A percentile compares a stretch with the other conserved stretches of the same genome.
phyloP scores from a whole-genome alignment of 169 alveolate species.

The Plasmodium gallinaceum region DNA sequence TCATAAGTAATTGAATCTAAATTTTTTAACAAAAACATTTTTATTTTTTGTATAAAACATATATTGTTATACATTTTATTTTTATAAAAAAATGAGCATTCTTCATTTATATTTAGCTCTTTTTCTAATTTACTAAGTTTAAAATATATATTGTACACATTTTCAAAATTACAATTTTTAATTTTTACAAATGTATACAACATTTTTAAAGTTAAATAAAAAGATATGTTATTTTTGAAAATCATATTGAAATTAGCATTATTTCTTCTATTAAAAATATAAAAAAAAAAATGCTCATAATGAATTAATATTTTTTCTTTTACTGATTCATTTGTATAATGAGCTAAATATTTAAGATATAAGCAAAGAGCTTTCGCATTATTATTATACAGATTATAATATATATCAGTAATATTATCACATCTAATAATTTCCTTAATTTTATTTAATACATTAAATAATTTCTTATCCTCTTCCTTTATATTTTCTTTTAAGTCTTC shows the following conservation, averaged over 20 bases:
- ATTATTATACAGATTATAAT: constrained; percentile 30
- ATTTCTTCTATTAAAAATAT: constrained; percentile 17
- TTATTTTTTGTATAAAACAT: constrained; percentile 29
- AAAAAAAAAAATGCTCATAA: constrained; percentile 48
- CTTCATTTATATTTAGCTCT: constrained; percentile 10
- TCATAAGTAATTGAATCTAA: constrained; percentile 19
- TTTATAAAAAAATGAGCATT: constrained; percentile 19
- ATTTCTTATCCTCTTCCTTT: not conserved
- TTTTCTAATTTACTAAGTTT: constrained; percentile 14
- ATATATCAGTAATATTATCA: constrained; percentile 3
- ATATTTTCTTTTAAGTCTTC: not conserved
- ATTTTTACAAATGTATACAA: constrained; percentile 27
- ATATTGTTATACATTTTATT: constrained; percentile 24
- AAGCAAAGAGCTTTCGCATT: not conserved
- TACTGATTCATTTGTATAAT: constrained; percentile 32
- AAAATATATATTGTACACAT: constrained; percentile 65
- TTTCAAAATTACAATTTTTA: constrained; percentile 36
- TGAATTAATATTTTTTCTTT: constrained; percentile 37
- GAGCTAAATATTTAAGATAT: constrained; percentile 52
- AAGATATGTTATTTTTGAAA: constrained; percentile 37
- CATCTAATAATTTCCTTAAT: not conserved
- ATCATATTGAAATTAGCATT: constrained; percentile 42
- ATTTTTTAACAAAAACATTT: constrained; percentile 44
- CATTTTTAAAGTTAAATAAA: constrained; percentile 46
- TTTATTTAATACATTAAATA: constrained; percentile 9